Evolutionary conservation across 371 early-diverging fungal species (phyloP).

Genomic region (Mucor indicus): DNA sequence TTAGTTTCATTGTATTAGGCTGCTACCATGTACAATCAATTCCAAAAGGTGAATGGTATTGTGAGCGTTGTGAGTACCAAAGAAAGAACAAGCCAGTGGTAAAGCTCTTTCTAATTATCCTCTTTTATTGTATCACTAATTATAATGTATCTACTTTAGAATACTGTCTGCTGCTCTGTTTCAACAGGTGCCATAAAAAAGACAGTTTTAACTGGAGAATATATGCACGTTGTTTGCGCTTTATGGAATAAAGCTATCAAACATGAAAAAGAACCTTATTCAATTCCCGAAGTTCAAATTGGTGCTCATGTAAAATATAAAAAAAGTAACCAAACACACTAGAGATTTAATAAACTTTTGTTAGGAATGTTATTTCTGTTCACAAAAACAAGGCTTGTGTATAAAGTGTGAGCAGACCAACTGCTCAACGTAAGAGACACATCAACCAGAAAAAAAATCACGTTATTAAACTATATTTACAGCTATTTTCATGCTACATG

Average conservation of each 20-base stretch:
- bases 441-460: no score
- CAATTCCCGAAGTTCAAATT: conserved; percentile 20
- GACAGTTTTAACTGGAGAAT: conserved; percentile 44
- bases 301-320: conserved; percentile 31
- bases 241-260: conserved; percentile 44
- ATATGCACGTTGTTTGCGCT: conserved; percentile 61
- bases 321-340: no score
- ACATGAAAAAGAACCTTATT: conserved; percentile 40
- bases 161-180: conserved; percentile 48
- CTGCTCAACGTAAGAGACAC: conserved; percentile 36
- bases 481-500: conserved; percentile 36
- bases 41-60: conserved; percentile 55
- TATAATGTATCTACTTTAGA: no score
- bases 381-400: conserved; percentile 29
- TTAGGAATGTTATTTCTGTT: conserved; percentile 31
- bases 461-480: no score
- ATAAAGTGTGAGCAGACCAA: conserved; percentile 28
- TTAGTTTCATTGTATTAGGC: no score
- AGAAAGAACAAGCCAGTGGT: conserved; percentile 39
- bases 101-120: no score
- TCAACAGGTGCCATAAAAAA: conserved; percentile 51
- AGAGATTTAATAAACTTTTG: no score
- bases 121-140: no score
- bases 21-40: conserved; percentile 52
- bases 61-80: conserved; percentile 48